Base-by-base conservation (phyloP, 148 eudicot genomes). In the Diospyros lotus region DNA sequence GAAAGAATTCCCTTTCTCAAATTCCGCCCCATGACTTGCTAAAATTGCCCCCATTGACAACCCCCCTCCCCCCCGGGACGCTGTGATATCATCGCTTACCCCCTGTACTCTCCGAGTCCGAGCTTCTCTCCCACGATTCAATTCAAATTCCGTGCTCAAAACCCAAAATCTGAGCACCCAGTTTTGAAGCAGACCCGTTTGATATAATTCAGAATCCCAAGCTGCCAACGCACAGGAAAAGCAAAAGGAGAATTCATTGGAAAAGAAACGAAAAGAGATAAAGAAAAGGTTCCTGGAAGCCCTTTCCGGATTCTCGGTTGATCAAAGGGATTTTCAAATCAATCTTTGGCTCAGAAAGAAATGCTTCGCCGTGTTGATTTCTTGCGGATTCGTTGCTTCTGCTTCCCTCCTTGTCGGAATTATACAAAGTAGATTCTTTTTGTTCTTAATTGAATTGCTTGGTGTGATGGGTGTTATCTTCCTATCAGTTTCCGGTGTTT, bases 251-350 rank as follows among this genome's bases (percentile, higher is more conserved):
- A 55, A 55, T 39, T 63, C 15, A 53, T 38, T 61, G 5, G 68
- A 43, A 73, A 77, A 39, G 54, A 51, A 74, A 53, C 14, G 54
- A 56, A 67, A 68, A 61, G 46, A 61, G 41, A 66, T 28, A 42
- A 28, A 60, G 59, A 59, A 61, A 7, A 51, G 51, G 66, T 76
- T 42, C 54, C 58, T 77, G 56, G 17, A 28, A 53, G 48, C 73
- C 52, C 28, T 60, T 62, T 39, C 72, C 46, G 66, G 73, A 73
- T 68, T 79, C 69, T 73, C 61, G 66, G 53, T 72, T 79, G 81
- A 62, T 44, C 63, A 43, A 40, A 61, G 64, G 8, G 42, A 3
- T 45, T 28, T 58, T 46, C 39, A 58, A 2, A 56, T 55, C 61
- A 28, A 46, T 54, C 28, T 62, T 68, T 79, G 63, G 64, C 41